Evolutionary conservation across 148 eudicot species (phyloP).

Genomic region (Cornus controversa): DNA sequence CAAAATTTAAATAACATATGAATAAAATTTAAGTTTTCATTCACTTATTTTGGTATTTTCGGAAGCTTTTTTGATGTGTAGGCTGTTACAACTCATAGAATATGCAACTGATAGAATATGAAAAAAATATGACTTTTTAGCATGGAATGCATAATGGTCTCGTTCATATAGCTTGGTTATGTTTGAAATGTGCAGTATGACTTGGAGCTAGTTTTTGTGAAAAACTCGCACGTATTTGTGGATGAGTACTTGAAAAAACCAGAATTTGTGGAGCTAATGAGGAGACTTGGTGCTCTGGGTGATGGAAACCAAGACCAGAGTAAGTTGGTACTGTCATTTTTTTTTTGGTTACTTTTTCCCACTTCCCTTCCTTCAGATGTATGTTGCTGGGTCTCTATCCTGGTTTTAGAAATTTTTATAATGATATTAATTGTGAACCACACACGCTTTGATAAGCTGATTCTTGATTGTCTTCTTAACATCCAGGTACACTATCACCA

Average conservation of each 20-base stretch:
- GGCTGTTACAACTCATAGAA: background rate
- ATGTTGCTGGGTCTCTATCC: background rate
- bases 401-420: background rate
- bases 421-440: background rate
- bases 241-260: slow-evolving; percentile 86
- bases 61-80: background rate
- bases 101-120: background rate
- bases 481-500: slow-evolving; percentile 77
- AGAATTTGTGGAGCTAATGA: slow-evolving; percentile 83
- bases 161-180: background rate
- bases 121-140: background rate
- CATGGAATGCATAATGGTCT: background rate
- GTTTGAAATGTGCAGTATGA: slow-evolving; percentile 57
- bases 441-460: background rate
- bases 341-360: background rate
- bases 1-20: background rate
- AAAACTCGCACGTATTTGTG: slow-evolving; percentile 82
- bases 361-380: background rate
- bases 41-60: background rate
- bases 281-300: slow-evolving; percentile 94
- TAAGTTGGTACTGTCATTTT: slow-evolving; percentile 29
- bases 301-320: slow-evolving; percentile 84
- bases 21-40: background rate
- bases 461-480: slow-evolving; percentile 5
- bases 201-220: slow-evolving; percentile 86